Base-by-base conservation (phyloP, 345 rosid species). In the Stellera chamaejasme region DNA sequence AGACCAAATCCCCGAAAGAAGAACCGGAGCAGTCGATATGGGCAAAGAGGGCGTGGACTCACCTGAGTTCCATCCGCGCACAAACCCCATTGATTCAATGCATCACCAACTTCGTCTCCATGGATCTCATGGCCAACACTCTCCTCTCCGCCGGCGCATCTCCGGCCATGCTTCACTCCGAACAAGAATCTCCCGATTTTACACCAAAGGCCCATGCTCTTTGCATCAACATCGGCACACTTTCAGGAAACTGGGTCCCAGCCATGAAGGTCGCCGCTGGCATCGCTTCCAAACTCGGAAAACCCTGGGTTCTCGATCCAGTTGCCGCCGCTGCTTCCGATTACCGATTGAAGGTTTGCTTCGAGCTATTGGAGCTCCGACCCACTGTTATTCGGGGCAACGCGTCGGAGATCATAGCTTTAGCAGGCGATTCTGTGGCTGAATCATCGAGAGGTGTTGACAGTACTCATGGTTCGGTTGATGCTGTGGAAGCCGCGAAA, bases 231-330 rank as follows among this genome's bases (percentile, higher is more conserved):
- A 71, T 88, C 0, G 92, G 92, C 39, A 85, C 88, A 0, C 92
- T 92, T 62, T 75, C 89, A 54, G 61, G 83, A 39, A 66, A 65
- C 51, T 92, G 96, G 96, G 64, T 88, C 13, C 83, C 88, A 27
- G 68, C 96, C 13, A 83, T 88, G 98, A 83, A 80, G 60, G 52
- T 63, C n/a, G 96, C 95, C 13, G 85, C 82, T 0, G 66, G 65
- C 58, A 54, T 83, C 45, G 87, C 82, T 44, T 50, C 49, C n/a
- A 27, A 73, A 60, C 53, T 42, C 5, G 75, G 83, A 4, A 85
- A 65, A 65, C 96, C 98, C 0, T 88, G 98, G 95, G 81, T 85
- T 65, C 88, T 92, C 25, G 95, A 88, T 70, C 95, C 95, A 1
- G 96, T 88, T 25, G 96, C 98, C 13, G 90, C 83, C n/a, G 88